Evolutionary conservation across 306 rosid species (phyloP).

Genomic region (Pachyrhizus erosus): DNA sequence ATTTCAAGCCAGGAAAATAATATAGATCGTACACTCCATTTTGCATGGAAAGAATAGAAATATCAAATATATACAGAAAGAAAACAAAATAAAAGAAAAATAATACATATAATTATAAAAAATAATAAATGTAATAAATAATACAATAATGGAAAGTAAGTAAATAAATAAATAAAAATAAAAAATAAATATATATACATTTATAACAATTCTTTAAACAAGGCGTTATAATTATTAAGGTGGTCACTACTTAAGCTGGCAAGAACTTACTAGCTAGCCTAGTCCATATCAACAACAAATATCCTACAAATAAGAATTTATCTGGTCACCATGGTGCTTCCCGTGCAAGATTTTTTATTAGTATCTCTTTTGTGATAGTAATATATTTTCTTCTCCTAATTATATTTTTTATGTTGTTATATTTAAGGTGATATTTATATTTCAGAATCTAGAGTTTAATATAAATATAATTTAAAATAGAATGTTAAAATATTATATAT

Average conservation of each 20-base stretch:
- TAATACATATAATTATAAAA: not conserved
- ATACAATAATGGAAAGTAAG: too few relatives aligned
- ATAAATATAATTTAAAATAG: not conserved
- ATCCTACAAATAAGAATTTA: not conserved
- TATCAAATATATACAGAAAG: too few relatives aligned
- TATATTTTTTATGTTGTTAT: not conserved
- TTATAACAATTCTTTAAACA: not conserved
- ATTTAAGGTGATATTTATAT: not conserved
- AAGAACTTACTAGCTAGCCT: conserved; percentile 35
- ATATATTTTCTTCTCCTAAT: not conserved
- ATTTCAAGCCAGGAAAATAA: conserved; percentile 26
- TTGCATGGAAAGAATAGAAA: not conserved
- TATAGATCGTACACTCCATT: not conserved
- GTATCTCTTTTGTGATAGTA: too few relatives aligned
- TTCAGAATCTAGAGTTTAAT: not conserved
- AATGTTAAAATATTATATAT: not conserved
- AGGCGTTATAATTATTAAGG: not conserved
- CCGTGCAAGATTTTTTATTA: not conserved
- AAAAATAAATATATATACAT: too few relatives aligned
- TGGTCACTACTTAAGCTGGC: conserved; percentile 38
- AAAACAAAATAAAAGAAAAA: not conserved
- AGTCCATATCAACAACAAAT: conserved; percentile 40
- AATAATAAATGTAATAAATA: not conserved
- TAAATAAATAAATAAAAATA: too few relatives aligned
- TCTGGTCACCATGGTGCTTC: not conserved